Evolutionary conservation across 768 basidiomycete genomes (phyloP), one percentile per base, ranked within the genome.

Genomic region (Floccularia luteovirens): DNA sequence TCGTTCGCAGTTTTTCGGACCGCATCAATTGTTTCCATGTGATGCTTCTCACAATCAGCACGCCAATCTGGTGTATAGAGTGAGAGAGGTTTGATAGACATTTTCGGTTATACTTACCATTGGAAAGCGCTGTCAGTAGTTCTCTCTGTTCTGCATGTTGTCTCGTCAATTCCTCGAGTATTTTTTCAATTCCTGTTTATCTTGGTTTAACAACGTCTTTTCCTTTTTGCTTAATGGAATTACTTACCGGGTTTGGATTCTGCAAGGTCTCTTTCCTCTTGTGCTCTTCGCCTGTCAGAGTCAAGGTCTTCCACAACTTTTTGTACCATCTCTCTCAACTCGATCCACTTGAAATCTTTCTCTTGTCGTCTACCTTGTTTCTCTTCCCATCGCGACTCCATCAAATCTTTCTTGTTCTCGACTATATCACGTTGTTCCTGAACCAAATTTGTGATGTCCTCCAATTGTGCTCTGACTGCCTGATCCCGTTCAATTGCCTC

Each of bases 1-100:
- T 83, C 77, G 43, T 75, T 64, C 0, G 88, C 86, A 20, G 83
- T 88, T 22, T 75, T 69, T 42, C 72, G 70, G 31, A 91, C 80
- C 31, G 77, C 77, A 2, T 67, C 67, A 28, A 91, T 62, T 2
- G 79, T 79, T 34, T 84, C 82, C 43, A 72, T 62, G 43, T 87
- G 83, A 43, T 82, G 81, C 45, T 68, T 69, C 17, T 59, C 63
- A 43, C 68, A 78, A 36, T 89, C 88, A 11, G 69, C 69, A 33
- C 81, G 75, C 81, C 78, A 85, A 47, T 60, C 86, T 88, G 24
- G 13, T 37, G 38, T 1, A 38, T 36, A 19, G 42, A 46, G 48
- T 51, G 42, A 50, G 23, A 32, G 16, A 17, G 20, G 30, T 36
- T 2, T 32, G 38, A 5, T 20, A 31, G n/a, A 31, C 35, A n/a